Percentiles rank a stretch among this genome's conserved stretches.
Evolutionary conservation across 495 filamentous ascomycete genomes (phyloP).

Genomic region (Cercophora newfieldiana): DNA sequence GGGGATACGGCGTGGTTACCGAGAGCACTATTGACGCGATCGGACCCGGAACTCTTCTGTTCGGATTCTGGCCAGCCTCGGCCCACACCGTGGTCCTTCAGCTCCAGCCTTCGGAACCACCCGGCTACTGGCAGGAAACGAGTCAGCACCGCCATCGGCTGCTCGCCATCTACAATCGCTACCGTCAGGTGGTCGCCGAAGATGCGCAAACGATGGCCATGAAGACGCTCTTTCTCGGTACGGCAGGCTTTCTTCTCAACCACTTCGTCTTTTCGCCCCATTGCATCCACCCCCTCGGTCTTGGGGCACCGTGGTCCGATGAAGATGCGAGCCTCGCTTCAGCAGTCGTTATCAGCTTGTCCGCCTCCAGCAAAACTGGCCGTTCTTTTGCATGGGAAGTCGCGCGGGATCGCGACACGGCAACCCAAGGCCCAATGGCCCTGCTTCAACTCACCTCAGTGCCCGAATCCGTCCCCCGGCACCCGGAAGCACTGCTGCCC

Average conservation of each 20-base stretch:
- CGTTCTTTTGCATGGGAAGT: constrained; percentile 7
- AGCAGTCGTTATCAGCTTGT: background rate
- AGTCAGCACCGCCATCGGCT: background rate
- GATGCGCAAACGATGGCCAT: background rate
- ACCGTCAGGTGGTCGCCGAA: background rate
- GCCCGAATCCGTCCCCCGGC: background rate
- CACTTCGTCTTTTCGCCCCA: background rate
- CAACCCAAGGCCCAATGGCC: background rate
- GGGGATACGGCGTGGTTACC: constrained; percentile 44
- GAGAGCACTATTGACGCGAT: constrained; percentile 29
- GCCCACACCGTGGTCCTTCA: constrained; percentile 3
- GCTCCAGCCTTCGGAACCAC: constrained; percentile 1
- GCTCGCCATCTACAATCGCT: constrained; percentile 15
- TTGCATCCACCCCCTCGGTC: background rate
- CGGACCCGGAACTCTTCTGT: background rate
- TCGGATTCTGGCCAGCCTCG: constrained; percentile 13
- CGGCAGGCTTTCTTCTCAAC: background rate
- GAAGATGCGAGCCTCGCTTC: background rate
- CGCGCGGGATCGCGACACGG: background rate
- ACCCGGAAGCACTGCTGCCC: background rate
- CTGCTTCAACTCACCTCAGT: constrained; percentile 14
- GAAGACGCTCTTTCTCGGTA: background rate
- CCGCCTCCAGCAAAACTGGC: constrained; percentile 8
- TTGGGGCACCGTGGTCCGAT: background rate
- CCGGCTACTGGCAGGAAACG: background rate